Conservation (phyloP, 2,329 filamentous ascomycete species). For the Immersiporthe knoxdaviesiana region DNA sequence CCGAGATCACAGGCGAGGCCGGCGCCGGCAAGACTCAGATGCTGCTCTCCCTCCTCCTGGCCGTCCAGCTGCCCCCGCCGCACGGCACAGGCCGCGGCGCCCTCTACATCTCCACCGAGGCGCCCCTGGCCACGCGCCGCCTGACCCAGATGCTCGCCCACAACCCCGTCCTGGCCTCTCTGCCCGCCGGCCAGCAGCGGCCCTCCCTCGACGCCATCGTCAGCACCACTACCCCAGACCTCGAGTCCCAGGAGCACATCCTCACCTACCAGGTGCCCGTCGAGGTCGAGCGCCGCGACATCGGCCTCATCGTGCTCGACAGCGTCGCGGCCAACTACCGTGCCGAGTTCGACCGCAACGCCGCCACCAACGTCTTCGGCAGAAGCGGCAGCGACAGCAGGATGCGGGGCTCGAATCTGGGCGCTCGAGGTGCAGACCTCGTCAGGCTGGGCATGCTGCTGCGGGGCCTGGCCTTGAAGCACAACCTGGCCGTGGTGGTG, state of each 20-base stretch:
- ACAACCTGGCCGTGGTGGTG: slow-evolving; percentile 83
- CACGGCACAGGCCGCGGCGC: slow-evolving; percentile 72
- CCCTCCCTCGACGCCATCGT: slow-evolving; percentile 77
- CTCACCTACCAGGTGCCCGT: slow-evolving; percentile 90
- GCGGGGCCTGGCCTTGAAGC: slow-evolving; percentile 71
- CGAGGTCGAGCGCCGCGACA: slow-evolving; percentile 71
- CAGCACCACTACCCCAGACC: slow-evolving; percentile 81
- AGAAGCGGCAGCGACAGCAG: slow-evolving; percentile 22
- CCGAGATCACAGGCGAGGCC: slow-evolving; percentile 90
- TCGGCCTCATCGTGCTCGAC: slow-evolving; percentile 86
- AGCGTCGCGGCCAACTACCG: slow-evolving; percentile 95
- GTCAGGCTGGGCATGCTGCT: slow-evolving; percentile 76
- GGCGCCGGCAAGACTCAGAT: slow-evolving; percentile 96
- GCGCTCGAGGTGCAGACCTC: slow-evolving; percentile 75
- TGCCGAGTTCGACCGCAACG: slow-evolving; percentile 76
- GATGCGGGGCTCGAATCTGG: slow-evolving; percentile 61
- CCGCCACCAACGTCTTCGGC: slow-evolving; percentile 16
- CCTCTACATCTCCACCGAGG: slow-evolving; percentile 93
- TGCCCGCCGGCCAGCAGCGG: slow-evolving; percentile 33
- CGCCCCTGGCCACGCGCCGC: slow-evolving; percentile 78
- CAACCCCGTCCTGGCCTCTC: slow-evolving; percentile 61
- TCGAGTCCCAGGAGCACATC: slow-evolving; percentile 95
- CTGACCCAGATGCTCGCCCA: slow-evolving; percentile 75
- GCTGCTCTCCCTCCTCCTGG: slow-evolving; percentile 80
- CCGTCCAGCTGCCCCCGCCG: slow-evolving; percentile 78